These are phyloP conservation scores for Chalara sp. DNA, from an alignment of 2,329 filamentous ascomycete genomes.

Conservation along the genomic window DNA sequence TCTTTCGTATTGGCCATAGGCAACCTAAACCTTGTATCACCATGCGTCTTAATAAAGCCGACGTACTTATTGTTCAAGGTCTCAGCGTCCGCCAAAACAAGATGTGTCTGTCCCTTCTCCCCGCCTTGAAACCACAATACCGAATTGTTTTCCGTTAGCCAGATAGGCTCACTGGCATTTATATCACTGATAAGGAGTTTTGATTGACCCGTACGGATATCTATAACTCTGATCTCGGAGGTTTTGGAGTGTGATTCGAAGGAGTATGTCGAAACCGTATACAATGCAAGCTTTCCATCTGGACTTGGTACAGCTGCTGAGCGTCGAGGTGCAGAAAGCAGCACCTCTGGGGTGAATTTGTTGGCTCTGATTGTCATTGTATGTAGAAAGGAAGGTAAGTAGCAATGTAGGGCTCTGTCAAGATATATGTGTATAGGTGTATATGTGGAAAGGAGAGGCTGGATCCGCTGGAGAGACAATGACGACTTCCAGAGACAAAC, in stretches of 20 bases:
- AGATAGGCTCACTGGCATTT: slow-evolving; percentile 63
- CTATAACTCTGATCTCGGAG: slow-evolving; percentile 63
- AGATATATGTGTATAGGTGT: background rate
- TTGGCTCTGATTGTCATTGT: slow-evolving; percentile 63
- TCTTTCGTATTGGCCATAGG: too few relatives aligned
- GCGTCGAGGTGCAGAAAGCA: slow-evolving; percentile 69
- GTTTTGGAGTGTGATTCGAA: slow-evolving; percentile 68
- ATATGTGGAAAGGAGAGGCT: background rate
- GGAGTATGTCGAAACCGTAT: slow-evolving; percentile 69
- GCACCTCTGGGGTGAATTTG: slow-evolving; percentile 70
- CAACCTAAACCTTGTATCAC: background rate
- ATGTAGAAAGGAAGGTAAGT: too few relatives aligned
- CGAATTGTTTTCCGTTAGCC: slow-evolving; percentile 45
- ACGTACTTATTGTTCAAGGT: slow-evolving; percentile 20
- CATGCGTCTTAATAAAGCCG: background rate
- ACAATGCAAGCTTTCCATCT: slow-evolving; percentile 57
- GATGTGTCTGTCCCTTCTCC: slow-evolving; percentile 37
- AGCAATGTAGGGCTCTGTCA: too few relatives aligned
- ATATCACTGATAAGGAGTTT: slow-evolving; percentile 58
- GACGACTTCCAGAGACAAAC: background rate
- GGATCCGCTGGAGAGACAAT: background rate
- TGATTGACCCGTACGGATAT: slow-evolving; percentile 60
- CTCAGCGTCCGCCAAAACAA: slow-evolving; percentile 22
- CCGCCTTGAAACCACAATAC: slow-evolving; percentile 39
- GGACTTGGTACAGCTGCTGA: slow-evolving; percentile 64